Evolutionary conservation across 1,139 yeast genomes (phyloP), one percentile per base, ranked within the genome.

Genomic region (Diutina mesorugosa): DNA sequence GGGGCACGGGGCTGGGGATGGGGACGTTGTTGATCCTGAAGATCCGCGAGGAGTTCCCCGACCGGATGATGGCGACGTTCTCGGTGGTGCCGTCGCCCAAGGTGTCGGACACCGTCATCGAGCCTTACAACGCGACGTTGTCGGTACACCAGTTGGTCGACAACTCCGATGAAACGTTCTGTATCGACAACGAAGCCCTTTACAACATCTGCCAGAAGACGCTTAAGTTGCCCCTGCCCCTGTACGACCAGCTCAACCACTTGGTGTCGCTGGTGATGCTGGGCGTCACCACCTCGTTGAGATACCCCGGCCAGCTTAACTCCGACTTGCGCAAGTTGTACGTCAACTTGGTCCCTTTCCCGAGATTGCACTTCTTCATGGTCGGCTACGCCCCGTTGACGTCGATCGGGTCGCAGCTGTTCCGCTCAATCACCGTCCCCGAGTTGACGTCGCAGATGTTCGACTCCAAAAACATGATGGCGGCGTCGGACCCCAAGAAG

Each of bases 1-100:
- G 97, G 73, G 97, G 97, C 77, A 90, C 97, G 57, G 97, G 97
- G 67, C 88, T 96, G 45, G 97, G 97, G 73, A 85, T 90, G 91
- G 97, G 96, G 67, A 88, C 96, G 53, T 73, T 89, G 64, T 78
- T 88, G 66, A 82, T 88, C 64, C 81, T 90, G 58, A 85, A 84
- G 67, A 85, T 88, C 66, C 82, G 90, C 71, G 95, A 89, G 70
- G 96, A 89, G 70, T 89, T 84, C 66, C 90, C 95, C 56, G 97
- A 90, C 72, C 85, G 96, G 77, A 90, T 90, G 96, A 85, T 89
- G 89, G 95, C 96, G 48, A 89, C 96, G 35, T 90, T 89, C 69
- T 89, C 96, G 4, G 96, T 90, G 59, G 86, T 89, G 62, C 97
- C 97, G 57, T 86, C 95, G 55, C 95, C 96, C 66, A 87, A 86